Evolutionary conservation across 73 alveolate species (phyloP), one percentile per base, ranked within the genome.

Genomic region (Tetrahymena borealis): DNA sequence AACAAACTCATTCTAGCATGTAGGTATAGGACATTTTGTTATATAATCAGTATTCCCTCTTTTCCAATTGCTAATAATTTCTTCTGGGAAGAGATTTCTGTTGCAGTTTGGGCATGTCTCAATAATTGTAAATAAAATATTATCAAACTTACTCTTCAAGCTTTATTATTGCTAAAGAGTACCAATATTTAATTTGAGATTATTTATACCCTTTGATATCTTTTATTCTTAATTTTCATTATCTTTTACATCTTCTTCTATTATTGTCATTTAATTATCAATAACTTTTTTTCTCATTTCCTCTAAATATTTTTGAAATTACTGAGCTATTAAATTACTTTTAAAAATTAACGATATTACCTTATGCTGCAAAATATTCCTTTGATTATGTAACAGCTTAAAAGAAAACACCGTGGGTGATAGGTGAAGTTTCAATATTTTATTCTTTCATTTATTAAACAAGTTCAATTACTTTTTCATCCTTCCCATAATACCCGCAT

Each of bases 361-460:
- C 85, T 18, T 60, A 9, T 24, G 85, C 85, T 0, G 85, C 85
- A 60, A 60, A 60, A 60, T 60, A 60, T 60, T 60, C 85, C 28
- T 60, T 60, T 9, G 95, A 85, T 37, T 92, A 7, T 37, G 95
- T 91, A 32, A 92, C 91, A 35, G 95, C 92, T 24, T 77, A 92
- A 35, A 92, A 92, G 90, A 78, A 92, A 13, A 78, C 78, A 1
- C 95, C 95, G 60, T 92, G 95, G 18, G 95, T 92, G 16, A 91
- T 91, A 39, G 95, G 95, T 3, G 95, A 92, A n/a, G 95, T 90
- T 92, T 92, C 95, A 1, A 92, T 77, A 38, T 92, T 92, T 24
- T 78, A 78, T 31, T 78, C 92, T 78, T 92, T 92, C 95, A 92
- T 92, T n/a, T 60, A 37, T 85, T 77, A 78, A 5, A 92, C 95